phyloP scores from a whole-genome alignment of 257 asterid genomes.

The Capsicum rhomboideum region DNA sequence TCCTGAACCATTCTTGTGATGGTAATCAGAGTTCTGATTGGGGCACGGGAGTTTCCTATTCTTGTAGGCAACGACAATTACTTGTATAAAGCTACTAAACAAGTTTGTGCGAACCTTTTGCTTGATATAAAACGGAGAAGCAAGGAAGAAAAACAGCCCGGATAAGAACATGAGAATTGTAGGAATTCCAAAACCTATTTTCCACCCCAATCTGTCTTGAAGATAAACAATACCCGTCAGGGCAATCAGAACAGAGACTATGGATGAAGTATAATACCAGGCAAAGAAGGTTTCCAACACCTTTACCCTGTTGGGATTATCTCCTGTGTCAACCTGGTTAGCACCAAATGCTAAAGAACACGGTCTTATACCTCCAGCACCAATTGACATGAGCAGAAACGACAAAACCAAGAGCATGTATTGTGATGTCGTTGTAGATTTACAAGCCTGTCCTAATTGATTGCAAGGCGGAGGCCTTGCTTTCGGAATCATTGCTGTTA shows the following conservation, averaged over 20 bases:
- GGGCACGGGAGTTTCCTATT: constrained; percentile 25
- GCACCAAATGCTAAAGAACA: constrained; percentile 71
- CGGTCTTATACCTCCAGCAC: constrained; percentile 68
- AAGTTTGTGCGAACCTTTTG: constrained; percentile 28
- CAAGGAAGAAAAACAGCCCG: constrained; percentile 31
- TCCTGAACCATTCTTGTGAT: constrained; percentile 29
- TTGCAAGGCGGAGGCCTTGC: constrained; percentile 46
- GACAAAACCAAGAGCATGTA: constrained; percentile 26
- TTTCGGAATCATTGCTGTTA: constrained; percentile 44
- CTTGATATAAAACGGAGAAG: constrained; percentile 39
- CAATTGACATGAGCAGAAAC: constrained; percentile 46
- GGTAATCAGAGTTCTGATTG: constrained; percentile 19
- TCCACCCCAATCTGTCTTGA: constrained; percentile 59
- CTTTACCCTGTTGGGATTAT: constrained; percentile 18
- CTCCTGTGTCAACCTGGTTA: constrained; percentile 38
- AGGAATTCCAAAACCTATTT: constrained; percentile 60
- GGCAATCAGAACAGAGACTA: constrained; percentile 42
- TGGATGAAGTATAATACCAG: constrained; percentile 53
- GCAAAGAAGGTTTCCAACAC: constrained; percentile 50
- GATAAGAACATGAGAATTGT: constrained; percentile 44
- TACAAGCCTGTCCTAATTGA: constrained; percentile 18
- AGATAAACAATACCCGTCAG: constrained; percentile 48
- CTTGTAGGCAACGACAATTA: constrained; percentile 35
- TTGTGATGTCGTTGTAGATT: constrained; percentile 32
- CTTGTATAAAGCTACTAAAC: constrained; percentile 35